Conservation (phyloP, 1,284 basidiomycete species). For the Cutaneotrichosporon sp. region DNA sequence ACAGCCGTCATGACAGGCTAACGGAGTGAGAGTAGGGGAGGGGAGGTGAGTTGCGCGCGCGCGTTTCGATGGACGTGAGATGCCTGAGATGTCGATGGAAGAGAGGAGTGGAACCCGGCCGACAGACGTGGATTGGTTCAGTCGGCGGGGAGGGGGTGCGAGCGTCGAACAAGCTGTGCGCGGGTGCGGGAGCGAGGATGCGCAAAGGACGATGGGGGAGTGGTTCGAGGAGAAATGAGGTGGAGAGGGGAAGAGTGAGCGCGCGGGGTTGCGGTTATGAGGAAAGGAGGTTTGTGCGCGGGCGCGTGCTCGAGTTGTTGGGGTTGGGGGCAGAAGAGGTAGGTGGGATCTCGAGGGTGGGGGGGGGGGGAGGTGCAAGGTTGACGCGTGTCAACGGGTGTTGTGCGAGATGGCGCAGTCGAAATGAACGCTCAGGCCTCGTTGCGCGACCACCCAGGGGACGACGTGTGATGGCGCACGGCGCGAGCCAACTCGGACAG, state of each 20-base stretch:
- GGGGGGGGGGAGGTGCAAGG: too few relatives aligned
- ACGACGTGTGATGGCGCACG: background rate
- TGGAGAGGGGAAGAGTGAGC: background rate
- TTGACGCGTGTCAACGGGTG: background rate
- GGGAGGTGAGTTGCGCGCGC: background rate
- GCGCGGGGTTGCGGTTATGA: background rate
- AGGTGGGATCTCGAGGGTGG: background rate
- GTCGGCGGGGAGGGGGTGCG: background rate
- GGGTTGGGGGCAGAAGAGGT: too few relatives aligned
- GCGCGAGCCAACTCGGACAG: background rate
- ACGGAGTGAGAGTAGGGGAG: background rate
- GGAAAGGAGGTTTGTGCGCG: background rate
- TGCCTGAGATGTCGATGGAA: background rate
- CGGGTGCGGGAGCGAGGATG: background rate
- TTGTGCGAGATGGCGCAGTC: background rate
- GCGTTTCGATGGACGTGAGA: background rate
- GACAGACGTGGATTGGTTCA: background rate
- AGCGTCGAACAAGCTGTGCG: slow-evolving; percentile 1
- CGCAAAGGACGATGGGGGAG: background rate
- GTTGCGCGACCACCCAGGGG: background rate
- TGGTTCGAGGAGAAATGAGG: background rate
- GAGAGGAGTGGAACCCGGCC: background rate
- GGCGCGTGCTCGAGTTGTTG: background rate
- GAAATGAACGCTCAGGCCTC: background rate
- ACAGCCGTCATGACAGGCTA: slow-evolving; percentile 16